Percentiles rank a stretch among this genome's conserved stretches.
phyloP scores from a whole-genome alignment of 306 rosid genomes.

The Rosa chinensis region DNA sequence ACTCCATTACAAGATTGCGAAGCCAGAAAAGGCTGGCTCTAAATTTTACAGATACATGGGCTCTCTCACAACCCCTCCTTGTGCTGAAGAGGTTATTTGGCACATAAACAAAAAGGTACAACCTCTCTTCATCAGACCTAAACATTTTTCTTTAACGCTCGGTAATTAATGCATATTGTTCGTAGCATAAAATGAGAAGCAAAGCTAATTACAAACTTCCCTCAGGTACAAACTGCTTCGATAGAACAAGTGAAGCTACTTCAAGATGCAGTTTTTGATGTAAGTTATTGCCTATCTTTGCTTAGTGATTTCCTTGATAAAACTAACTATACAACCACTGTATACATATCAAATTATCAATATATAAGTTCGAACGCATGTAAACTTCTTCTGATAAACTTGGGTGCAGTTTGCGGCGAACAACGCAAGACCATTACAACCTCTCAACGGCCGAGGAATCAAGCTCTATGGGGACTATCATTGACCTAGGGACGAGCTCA shows the following conservation, averaged over 20 bases:
- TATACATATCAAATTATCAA: not conserved
- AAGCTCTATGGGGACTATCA: not conserved
- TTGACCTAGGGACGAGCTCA: not conserved
- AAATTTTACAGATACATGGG: conserved; percentile 66
- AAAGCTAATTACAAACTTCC: not conserved
- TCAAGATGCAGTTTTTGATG: conserved; percentile 26
- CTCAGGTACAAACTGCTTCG: conserved; percentile 46
- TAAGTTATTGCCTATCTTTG: conserved; percentile 27
- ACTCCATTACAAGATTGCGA: conserved; percentile 15
- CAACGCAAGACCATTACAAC: conserved; percentile 40
- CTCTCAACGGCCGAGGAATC: conserved; percentile 26
- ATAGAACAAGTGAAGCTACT: conserved; percentile 43
- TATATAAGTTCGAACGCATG: not conserved
- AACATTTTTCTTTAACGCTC: no score
- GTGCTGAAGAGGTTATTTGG: conserved; percentile 79
- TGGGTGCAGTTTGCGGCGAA: conserved; percentile 35
- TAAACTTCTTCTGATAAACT: not conserved
- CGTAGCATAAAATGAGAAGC: not conserved
- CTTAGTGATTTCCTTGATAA: not conserved
- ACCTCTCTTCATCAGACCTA: not conserved
- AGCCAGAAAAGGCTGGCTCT: conserved; percentile 31
- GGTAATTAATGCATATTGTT: not conserved
- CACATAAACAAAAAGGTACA: conserved; percentile 54
- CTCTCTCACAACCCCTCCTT: conserved; percentile 77
- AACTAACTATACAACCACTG: not conserved